A percentile compares a stretch with the other conserved stretches of the same genome.
These are phyloP conservation scores for Globisporangium middletonii DNA, from an alignment of 352 stramenopile genomes.

Conservation along the genomic window DNA sequence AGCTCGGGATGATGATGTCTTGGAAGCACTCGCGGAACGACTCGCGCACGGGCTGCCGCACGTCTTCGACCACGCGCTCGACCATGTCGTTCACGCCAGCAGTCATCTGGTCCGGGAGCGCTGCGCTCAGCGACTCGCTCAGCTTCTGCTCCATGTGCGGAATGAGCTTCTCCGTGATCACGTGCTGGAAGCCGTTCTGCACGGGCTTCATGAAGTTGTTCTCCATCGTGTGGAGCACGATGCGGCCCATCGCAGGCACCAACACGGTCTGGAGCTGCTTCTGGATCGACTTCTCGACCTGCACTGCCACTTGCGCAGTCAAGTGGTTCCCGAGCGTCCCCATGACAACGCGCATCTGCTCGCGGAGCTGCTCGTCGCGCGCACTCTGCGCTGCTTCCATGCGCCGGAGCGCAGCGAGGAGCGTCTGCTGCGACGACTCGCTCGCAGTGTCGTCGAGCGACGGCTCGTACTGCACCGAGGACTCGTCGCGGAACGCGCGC, in stretches of 20 bases:
- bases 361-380: slow-evolving; percentile 63
- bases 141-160: slow-evolving; percentile 72
- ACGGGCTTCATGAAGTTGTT: slow-evolving; percentile 88
- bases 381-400: slow-evolving; percentile 67
- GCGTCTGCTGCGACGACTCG: slow-evolving; percentile 47
- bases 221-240: slow-evolving; percentile 85
- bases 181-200: slow-evolving; percentile 69
- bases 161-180: slow-evolving; percentile 66
- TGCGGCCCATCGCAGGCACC: slow-evolving; percentile 79
- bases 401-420: slow-evolving; percentile 54
- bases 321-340: slow-evolving; percentile 50
- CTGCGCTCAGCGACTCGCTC: slow-evolving; percentile 46
- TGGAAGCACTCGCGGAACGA: slow-evolving; percentile 85
- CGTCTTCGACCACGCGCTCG: slow-evolving; percentile 68
- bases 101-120: slow-evolving; percentile 53
- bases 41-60: slow-evolving; percentile 72
- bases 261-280: slow-evolving; percentile 80
- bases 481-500: slow-evolving; percentile 72
- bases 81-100: slow-evolving; percentile 69
- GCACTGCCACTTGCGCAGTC: slow-evolving; percentile 45
- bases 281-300: slow-evolving; percentile 80
- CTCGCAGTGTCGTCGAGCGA: slow-evolving; percentile 63
- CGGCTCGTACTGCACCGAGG: slow-evolving; percentile 56
- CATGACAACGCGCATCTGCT: slow-evolving; percentile 64
- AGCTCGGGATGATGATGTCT: slow-evolving; percentile 82